A percentile compares a stretch with the other conserved stretches of the same genome.
Evolutionary conservation across 106 monocot species (phyloP).

Genomic region (Phalaenopsis equestris): DNA sequence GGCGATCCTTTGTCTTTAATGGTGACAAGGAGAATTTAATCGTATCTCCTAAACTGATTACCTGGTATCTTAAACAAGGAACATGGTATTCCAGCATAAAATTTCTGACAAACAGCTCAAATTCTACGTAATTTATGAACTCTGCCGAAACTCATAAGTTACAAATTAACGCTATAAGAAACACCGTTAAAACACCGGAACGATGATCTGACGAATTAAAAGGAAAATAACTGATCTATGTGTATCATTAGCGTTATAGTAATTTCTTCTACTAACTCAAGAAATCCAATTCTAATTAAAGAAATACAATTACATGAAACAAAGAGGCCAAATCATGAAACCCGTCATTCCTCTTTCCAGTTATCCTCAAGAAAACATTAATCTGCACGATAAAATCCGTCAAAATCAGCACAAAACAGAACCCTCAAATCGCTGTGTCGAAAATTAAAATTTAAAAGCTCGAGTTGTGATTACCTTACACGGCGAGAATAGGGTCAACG

Average conservation of each 20-base stretch:
- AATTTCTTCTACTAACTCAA: neutral
- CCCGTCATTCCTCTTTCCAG: constrained; percentile 85
- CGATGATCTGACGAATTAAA: too few relatives aligned
- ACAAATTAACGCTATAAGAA: neutral
- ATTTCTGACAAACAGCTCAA: neutral
- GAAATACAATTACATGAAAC: constrained; percentile 72
- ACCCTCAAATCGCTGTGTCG: neutral
- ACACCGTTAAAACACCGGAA: too few relatives aligned
- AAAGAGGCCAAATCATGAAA: constrained; percentile 97
- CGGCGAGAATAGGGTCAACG: constrained; percentile 85
- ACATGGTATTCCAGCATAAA: neutral
- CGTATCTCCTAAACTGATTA: constrained; percentile 93
- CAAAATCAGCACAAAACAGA: constrained; percentile 3
- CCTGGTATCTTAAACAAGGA: constrained; percentile 32
- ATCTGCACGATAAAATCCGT: constrained; percentile 34
- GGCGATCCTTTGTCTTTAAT: constrained; percentile 54
- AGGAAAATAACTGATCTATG: too few relatives aligned
- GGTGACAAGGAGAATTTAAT: constrained; percentile 97
- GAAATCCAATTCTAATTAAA: neutral
- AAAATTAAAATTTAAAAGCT: neutral
- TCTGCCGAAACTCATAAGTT: neutral
- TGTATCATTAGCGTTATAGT: too few relatives aligned
- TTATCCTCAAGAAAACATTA: constrained; percentile 95
- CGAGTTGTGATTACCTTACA: constrained; percentile 60
- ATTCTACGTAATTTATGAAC: neutral